Percentiles rank a stretch among this genome's conserved stretches.
Conservation (phyloP, 176 grass and related monocot species). For the Dactylis glomerata region DNA sequence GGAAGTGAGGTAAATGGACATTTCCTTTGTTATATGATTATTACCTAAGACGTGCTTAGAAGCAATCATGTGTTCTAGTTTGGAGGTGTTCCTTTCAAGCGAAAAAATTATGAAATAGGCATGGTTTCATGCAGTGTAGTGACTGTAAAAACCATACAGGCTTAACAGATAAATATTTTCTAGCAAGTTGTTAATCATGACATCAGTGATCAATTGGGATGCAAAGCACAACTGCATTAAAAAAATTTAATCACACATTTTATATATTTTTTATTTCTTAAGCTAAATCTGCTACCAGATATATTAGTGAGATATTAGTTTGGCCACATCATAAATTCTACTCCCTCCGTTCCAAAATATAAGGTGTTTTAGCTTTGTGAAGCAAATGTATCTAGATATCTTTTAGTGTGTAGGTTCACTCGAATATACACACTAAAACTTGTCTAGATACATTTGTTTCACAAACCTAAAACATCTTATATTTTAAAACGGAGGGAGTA, state of each 20-base stretch:
- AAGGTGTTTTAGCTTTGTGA: no score
- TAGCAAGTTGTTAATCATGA: neutral
- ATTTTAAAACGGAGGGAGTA: no score
- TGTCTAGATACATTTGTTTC: no score
- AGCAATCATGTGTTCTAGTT: neutral
- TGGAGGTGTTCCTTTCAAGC: neutral
- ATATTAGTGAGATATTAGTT: neutral
- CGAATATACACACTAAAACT: no score
- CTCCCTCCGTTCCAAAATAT: no score
- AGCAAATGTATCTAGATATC: no score
- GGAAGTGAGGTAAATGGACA: conserved; percentile 74
- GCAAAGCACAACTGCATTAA: neutral
- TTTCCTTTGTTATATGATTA: conserved; percentile 15
- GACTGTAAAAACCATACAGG: neutral
- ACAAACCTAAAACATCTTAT: no score
- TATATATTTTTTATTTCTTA: neutral
- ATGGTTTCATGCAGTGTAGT: neutral
- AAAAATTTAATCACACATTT: neutral
- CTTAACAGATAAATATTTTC: neutral
- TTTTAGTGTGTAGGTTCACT: no score
- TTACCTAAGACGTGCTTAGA: conserved; percentile 21
- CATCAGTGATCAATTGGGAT: neutral
- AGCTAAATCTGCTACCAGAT: neutral
- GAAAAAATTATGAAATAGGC: neutral
- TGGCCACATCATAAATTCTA: neutral